Base-by-base conservation (phyloP, 257 asterid species). In the Anisodus acutangulus region DNA sequence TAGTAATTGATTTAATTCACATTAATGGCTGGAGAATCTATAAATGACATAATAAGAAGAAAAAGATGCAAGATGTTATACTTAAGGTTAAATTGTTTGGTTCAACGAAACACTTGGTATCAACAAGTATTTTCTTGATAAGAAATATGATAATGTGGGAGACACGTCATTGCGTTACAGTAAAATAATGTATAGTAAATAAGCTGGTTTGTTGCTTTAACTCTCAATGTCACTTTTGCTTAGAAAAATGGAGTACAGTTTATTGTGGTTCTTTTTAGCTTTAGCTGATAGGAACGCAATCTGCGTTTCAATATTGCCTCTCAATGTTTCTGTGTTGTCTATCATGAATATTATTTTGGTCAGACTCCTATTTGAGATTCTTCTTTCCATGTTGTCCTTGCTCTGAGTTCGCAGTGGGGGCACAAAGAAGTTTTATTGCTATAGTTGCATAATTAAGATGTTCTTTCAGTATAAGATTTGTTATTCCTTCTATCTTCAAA, bases 401-500 rank as follows among this genome's bases (percentile, higher is more conserved):
- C 79, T 70, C 37, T 41, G 54, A 43, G 55, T 71, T 71, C 17
- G 79, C 37, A 3, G 79, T 43, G 79, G 53, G 53, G 53, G 22
- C 49, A 12, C 22, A 8, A 67, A 45, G 58, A 43, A 39, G 58
- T 71, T 26, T 76, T 62, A 26, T 26, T 51, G 81, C 45, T 11
- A 13, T 76, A 53, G 47, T 76, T 51, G 81, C 63, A 51, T 76
- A 63, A 57, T 51, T 31, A 16, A 43, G 45, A 83, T 47, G 45
- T 74, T 57, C 22, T 45, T 85, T 39, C 60, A 71, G 15, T 80
- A 16, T 64, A 26, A 53, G 10, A 79, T 83, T 51, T 51, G 39
- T 81, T 86, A 66, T 68, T 54, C 31, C 81, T 41, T 82, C 66
- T n/a, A 51, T 49, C 37, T 79, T 87, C 78, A 39, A 83, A 86